Evolutionary conservation across 306 rosid genomes (phyloP), one percentile per base, ranked within the genome.

Genomic region (Fragaria iinumae): DNA sequence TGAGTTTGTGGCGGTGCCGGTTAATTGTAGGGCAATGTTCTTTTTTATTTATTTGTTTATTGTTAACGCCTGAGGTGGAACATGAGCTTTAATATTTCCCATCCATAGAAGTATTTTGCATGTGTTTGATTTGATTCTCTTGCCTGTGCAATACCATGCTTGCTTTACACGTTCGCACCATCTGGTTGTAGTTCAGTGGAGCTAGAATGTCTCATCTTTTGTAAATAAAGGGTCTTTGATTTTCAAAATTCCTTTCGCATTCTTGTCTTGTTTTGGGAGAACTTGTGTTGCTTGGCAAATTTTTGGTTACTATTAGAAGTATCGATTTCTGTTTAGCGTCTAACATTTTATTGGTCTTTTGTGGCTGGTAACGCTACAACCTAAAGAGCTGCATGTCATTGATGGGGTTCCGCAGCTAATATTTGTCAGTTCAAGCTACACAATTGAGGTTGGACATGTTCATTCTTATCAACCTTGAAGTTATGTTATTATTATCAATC

Each of bases 381-480:
- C 67, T 78, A 45, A 65, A 95, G 99, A 95, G 86, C 88, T 92
- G 82, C 99, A 95, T 87, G 96, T 95, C 75, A 95, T 95, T 50
- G 99, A 95, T 34, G 99, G 99, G 82, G 83, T 84, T 57, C 96
- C 98, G 3, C 99, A 92, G 81, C 96, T 92, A 56, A 89, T 92
- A 60, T 92, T 95, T 84, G 99, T 95, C 56, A 93, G 84, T 29
- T 87, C 99, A 41, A 91, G 89, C 89, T 95, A 95, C 82, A 92
- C 97, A 34, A 92, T 95, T 71, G 99, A 95, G 98, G 98, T 93
- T 72, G 76, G 88, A 29, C 66, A 75, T 75, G 81, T 77, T 72
- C 50, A 10, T 55, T 77, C 47, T 39, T 73, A 4, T 63, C 10
- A 11, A 6, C 57, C 38, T 32, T 43, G 0, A 48, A 39, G 21